Evolutionary conservation across 176 grass and related monocot species (phyloP).

Genomic region (Aegilops longissima): DNA sequence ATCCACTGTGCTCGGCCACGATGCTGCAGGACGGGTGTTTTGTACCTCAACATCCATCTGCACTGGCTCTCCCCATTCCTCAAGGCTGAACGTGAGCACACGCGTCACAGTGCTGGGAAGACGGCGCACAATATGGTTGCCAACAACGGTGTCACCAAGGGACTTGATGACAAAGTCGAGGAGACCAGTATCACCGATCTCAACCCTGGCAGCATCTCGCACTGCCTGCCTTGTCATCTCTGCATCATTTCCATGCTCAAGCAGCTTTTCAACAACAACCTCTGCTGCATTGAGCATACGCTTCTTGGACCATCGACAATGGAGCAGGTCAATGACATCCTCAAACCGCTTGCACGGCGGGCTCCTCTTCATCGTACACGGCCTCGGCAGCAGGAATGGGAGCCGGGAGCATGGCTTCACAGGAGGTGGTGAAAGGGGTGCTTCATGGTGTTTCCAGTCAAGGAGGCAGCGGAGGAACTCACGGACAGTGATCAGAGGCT

Average conservation of each 20-base stretch:
- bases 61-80: constrained; percentile 45
- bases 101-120: constrained; percentile 55
- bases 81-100: constrained; percentile 77
- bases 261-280: constrained; percentile 69
- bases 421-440: constrained; percentile 17
- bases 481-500: constrained; percentile 54
- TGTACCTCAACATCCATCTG: constrained; percentile 31
- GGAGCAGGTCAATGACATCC: constrained; percentile 50
- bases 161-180: constrained; percentile 95
- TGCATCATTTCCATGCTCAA: constrained; percentile 51
- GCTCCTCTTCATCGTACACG: constrained; percentile 33
- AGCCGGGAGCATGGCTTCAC: neutral
- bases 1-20: constrained; percentile 44
- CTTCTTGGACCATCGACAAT: constrained; percentile 75
- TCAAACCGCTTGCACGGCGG: constrained; percentile 58
- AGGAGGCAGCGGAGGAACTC: constrained; percentile 76
- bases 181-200: constrained; percentile 89
- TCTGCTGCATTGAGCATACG: constrained; percentile 67
- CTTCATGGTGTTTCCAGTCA: constrained; percentile 61
- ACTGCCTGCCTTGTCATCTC: constrained; percentile 77
- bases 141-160: constrained; percentile 67
- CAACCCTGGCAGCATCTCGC: constrained; percentile 75
- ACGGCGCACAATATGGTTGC: constrained; percentile 61
- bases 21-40: neutral
- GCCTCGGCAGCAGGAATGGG: constrained; percentile 34